Evolutionary conservation across 345 rosid species (phyloP).

Genomic region (Adansonia digitata): DNA sequence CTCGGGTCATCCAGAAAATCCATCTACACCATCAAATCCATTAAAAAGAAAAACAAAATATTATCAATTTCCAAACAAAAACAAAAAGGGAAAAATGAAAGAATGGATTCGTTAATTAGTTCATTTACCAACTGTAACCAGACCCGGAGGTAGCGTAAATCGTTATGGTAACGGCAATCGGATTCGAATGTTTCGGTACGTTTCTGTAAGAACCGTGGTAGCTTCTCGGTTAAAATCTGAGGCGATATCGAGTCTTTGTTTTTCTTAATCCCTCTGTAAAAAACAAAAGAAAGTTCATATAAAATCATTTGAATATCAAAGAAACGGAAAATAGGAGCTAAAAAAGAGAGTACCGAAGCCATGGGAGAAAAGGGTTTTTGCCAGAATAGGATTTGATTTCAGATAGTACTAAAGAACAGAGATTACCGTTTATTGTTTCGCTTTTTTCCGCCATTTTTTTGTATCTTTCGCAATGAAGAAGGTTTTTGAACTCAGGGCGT

Average conservation of each 20-base stretch:
- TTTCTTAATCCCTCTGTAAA: conserved; percentile 64
- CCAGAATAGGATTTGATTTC: conserved; percentile 83
- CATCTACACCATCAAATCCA: conserved; percentile 50
- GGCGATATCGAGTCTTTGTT: conserved; percentile 57
- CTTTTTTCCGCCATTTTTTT: not conserved
- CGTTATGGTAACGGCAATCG: conserved; percentile 71
- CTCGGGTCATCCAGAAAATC: conserved; percentile 87
- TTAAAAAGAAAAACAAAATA: not conserved
- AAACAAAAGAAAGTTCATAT: not conserved
- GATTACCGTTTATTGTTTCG: conserved; percentile 26
- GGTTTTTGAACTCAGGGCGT: no score
- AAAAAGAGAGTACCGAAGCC: conserved; percentile 64
- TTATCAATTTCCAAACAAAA: conserved; percentile 6
- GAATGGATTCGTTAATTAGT: not conserved
- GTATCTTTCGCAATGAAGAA: not conserved
- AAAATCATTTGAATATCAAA: not conserved
- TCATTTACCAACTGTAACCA: conserved; percentile 81
- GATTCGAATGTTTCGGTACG: conserved; percentile 67
- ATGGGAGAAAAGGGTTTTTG: conserved; percentile 77
- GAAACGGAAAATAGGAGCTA: not conserved
- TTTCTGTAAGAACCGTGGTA: conserved; percentile 85
- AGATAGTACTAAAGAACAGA: conserved; percentile 61
- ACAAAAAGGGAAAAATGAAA: not conserved
- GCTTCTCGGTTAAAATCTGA: conserved; percentile 55
- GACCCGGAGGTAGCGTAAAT: conserved; percentile 77